Percentiles rank a stretch among this genome's conserved stretches.
These are phyloP conservation scores for Aspergillus vadensis DNA, from an alignment of 2,329 filamentous ascomycete species.

Conservation along the genomic window DNA sequence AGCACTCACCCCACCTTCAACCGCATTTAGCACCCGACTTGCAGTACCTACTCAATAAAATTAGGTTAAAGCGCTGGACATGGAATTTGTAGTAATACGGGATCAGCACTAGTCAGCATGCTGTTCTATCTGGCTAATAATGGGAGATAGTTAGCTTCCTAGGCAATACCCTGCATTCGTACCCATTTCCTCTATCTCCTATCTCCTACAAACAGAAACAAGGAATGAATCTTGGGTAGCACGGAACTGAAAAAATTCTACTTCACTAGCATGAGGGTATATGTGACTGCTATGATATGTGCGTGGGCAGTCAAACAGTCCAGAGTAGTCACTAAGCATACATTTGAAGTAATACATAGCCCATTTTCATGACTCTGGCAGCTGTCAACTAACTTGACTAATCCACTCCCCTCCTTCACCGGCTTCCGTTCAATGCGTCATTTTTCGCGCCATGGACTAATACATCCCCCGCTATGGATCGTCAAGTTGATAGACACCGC, in stretches of 20 bases:
- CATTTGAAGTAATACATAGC: not conserved
- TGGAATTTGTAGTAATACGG: too few species aligned
- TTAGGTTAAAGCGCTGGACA: not conserved
- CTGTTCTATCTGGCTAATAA: too few species aligned
- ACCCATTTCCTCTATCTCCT: too few species aligned
- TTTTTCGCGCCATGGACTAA: not conserved
- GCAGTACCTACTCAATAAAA: not conserved
- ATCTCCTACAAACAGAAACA: too few species aligned
- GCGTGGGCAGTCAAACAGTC: not conserved
- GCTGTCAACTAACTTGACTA: not conserved
- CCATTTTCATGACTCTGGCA: not conserved
- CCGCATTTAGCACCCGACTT: not conserved
- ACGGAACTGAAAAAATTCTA: too few species aligned
- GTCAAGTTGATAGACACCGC: constrained; percentile 25
- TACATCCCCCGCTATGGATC: constrained; percentile 19
- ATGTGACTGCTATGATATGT: too few species aligned
- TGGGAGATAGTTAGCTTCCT: too few species aligned
- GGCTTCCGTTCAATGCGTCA: not conserved
- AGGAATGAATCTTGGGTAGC: too few species aligned
- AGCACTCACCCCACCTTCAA: not conserved
- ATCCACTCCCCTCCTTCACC: not conserved
- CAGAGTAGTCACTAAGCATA: not conserved
- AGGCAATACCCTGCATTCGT: too few species aligned
- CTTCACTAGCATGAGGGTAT: too few species aligned
- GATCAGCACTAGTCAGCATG: too few species aligned